Evolutionary conservation across 1,284 basidiomycete species (phyloP).

Genomic region (Polyporus tsugae): DNA sequence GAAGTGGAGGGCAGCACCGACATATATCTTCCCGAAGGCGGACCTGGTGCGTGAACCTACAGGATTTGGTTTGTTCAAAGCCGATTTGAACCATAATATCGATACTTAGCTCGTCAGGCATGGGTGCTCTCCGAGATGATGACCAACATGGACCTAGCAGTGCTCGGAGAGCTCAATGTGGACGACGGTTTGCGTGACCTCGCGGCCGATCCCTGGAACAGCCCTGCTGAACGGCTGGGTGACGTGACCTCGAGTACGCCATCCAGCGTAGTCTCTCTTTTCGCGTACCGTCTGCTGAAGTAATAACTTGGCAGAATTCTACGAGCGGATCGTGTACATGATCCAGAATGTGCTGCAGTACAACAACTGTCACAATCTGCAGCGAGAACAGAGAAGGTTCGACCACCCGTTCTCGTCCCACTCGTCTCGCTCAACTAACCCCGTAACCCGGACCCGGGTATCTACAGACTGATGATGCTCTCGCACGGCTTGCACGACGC

Average conservation of each 20-base stretch:
- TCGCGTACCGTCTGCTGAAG: background rate
- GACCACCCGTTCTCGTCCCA: background rate
- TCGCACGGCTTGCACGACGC: slow-evolving; percentile 47
- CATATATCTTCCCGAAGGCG: slow-evolving; percentile 31
- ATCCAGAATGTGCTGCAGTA: slow-evolving; percentile 43
- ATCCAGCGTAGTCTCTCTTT: background rate
- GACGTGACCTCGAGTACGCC: slow-evolving; percentile 49
- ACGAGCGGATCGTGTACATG: slow-evolving; percentile 43
- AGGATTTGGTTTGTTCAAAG: slow-evolving; percentile 22
- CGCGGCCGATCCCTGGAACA: slow-evolving; percentile 45
- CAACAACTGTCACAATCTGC: slow-evolving; percentile 25
- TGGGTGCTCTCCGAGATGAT: slow-evolving; percentile 70
- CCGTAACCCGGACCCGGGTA: background rate
- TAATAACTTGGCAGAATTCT: slow-evolving; percentile 44
- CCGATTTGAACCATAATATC: background rate
- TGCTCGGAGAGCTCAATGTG: slow-evolving; percentile 50
- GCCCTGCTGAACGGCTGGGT: slow-evolving; percentile 45
- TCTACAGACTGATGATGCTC: slow-evolving; percentile 51
- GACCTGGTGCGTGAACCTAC: slow-evolving; percentile 45
- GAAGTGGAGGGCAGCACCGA: slow-evolving; percentile 15
- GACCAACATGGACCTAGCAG: slow-evolving; percentile 65
- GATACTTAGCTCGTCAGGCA: slow-evolving; percentile 46
- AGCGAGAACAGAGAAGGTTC: slow-evolving; percentile 41
- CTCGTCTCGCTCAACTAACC: background rate
- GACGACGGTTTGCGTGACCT: slow-evolving; percentile 48